phyloP scores from a whole-genome alignment of 352 stramenopile species.

The Phytopythium vexans region DNA sequence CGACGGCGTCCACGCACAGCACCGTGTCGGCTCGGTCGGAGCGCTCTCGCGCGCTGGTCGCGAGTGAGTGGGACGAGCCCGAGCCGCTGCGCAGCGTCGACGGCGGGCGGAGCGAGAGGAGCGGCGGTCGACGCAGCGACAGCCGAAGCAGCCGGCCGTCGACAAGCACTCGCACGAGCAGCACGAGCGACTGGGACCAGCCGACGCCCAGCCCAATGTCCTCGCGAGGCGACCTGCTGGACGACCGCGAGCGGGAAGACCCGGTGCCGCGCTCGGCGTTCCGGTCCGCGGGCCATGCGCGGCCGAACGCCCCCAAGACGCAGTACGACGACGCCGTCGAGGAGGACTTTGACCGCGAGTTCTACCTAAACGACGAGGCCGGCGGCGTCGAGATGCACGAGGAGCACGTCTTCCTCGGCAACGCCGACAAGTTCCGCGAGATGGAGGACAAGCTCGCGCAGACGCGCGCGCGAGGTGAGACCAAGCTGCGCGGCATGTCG shows the following conservation, averaged over 20 bases:
- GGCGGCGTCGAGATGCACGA: slow-evolving; percentile 51
- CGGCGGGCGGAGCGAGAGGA: not conserved
- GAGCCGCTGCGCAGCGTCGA: slow-evolving; percentile 59
- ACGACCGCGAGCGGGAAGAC: not conserved
- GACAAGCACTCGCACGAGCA: slow-evolving; percentile 14
- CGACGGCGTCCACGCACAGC: slow-evolving; percentile 12
- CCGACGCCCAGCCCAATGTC: slow-evolving; percentile 39
- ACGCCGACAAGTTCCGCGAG: slow-evolving; percentile 87
- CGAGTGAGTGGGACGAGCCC: slow-evolving; percentile 75
- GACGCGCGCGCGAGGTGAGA: slow-evolving; percentile 75
- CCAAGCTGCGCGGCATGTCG: slow-evolving; percentile 88
- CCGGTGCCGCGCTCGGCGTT: too few relatives aligned
- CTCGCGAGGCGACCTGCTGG: not conserved
- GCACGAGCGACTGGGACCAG: slow-evolving; percentile 50
- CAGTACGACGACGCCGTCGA: slow-evolving; percentile 81
- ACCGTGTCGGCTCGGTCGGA: slow-evolving; percentile 25
- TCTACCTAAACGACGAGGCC: slow-evolving; percentile 94
- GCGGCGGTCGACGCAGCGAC: not conserved
- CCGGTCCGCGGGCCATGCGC: slow-evolving; percentile 3
- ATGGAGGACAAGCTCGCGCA: slow-evolving; percentile 89
- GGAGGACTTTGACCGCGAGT: slow-evolving; percentile 93
- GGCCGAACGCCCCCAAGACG: slow-evolving; percentile 54
- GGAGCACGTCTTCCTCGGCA: slow-evolving; percentile 90
- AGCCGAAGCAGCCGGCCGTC: slow-evolving; percentile 2
- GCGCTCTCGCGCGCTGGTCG: slow-evolving; percentile 29